Base-by-base conservation (phyloP, 2,329 filamentous ascomycete species). In the Fusarium brevicatenulatum region DNA sequence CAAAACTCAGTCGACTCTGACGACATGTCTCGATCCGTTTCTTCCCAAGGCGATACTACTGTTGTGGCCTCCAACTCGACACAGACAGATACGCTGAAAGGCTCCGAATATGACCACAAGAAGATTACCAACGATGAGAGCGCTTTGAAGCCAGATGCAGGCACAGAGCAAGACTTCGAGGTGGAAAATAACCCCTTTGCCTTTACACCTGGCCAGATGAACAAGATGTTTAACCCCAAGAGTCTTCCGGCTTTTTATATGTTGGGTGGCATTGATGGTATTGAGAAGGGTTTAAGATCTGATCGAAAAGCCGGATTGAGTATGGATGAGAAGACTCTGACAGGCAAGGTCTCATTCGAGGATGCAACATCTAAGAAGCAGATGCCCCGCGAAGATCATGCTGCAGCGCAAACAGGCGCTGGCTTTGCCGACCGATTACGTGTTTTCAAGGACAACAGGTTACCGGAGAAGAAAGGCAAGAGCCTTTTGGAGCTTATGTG, bases 161-260 rank as follows among this genome's bases (percentile, higher is more conserved):
- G 93, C 11, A 93, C 91, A 58, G 93, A 95, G 79, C 86, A 84
- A 23, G 93, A 95, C 70, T 97, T 97, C 76, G 77, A 89, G 19
- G 91, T 95, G 16, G 87, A 91, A 10, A 86, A 94, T 80, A 97
- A 96, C 80, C 92, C 92, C 1, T 97, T 97, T 78, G 95, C 94
- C 21, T 97, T 94, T 79, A 90, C 91, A 4, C 93, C 93, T 6
- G 95, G 95, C 19, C 91, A 97, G 78, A 86, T 98, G 71, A 92
- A 91, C 77, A 97, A 97, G 82, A 88, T 97, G 83, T 90, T 95
- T 70, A 96, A 97, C 79, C 95, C 95, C 7, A 97, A 97, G 84
- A 97, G 91, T 69, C 83, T 97, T 65, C 86, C 91, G 18, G 95
- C 95, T 2, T 97, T 95, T 75, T 93, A 92, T 78, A 91, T 91